Evolutionary conservation across 805 yeast species (phyloP).

Genomic region (Schizosaccharomyces osmophilus): DNA sequence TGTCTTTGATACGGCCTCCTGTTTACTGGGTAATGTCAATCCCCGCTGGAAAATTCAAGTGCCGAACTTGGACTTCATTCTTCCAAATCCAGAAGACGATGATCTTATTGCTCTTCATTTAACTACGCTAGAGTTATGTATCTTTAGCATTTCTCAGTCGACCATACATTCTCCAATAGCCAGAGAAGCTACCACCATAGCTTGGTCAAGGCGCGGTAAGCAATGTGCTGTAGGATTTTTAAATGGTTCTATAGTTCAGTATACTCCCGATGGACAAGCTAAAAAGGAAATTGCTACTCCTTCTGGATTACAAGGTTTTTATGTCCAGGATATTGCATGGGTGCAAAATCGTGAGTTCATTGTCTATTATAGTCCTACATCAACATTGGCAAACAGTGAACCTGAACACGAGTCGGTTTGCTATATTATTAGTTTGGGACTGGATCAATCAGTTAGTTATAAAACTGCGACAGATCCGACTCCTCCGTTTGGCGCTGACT

Average conservation of each 20-base stretch:
- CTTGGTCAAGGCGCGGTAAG: conserved; percentile 13
- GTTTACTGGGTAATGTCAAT: not conserved
- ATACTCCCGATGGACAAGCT: conserved; percentile 6
- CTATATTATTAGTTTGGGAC: conserved; percentile 6
- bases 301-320: conserved; percentile 6
- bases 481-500: conserved; percentile 12
- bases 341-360: conserved; percentile 8
- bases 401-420: conserved; percentile 6
- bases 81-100: not conserved
- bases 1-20: not conserved
- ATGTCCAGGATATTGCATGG: conserved; percentile 8
- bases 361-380: conserved; percentile 7
- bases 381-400: conserved; percentile 5
- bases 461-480: conserved; percentile 10
- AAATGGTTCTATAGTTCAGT: conserved; percentile 8
- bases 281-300: conserved; percentile 1
- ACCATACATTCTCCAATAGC: not conserved
- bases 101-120: not conserved
- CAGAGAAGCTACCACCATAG: conserved; percentile 3
- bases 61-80: not conserved
- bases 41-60: not conserved
- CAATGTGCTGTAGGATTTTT: conserved; percentile 8
- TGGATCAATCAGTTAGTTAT: conserved; percentile 4
- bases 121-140: not conserved
- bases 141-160: not conserved